Evolutionary conservation across 2,329 filamentous ascomycete species (phyloP).

Genomic region (Akanthomyces uredinophilus): DNA sequence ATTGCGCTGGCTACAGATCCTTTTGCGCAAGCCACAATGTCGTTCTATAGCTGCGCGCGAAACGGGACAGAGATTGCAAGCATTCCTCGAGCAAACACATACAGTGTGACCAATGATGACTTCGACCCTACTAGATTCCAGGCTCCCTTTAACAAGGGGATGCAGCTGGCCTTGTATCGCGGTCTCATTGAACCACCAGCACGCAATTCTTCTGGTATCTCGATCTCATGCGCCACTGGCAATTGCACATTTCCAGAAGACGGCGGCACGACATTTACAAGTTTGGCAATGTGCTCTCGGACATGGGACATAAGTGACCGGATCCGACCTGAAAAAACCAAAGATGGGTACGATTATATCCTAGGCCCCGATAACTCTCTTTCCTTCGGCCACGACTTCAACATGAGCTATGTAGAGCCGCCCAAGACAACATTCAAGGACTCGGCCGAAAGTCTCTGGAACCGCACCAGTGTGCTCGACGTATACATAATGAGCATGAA

Average conservation of each 20-base stretch:
- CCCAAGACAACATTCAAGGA: not conserved
- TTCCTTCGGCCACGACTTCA: not conserved
- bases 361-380: not conserved
- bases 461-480: constrained; percentile 1
- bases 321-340: not conserved
- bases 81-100: constrained; percentile 7
- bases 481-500: not conserved
- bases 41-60: not conserved
- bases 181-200: not conserved
- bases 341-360: not conserved
- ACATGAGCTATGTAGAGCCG: not conserved
- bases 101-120: not conserved
- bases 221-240: not conserved
- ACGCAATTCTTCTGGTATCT: not conserved
- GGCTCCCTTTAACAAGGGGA: not conserved
- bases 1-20: not conserved
- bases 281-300: not conserved
- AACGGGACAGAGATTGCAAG: not conserved
- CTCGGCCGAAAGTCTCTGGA: not conserved
- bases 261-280: not conserved
- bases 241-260: constrained; percentile 10
- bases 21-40: constrained; percentile 9
- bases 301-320: constrained; percentile 7
- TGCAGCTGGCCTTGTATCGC: constrained; percentile 1
- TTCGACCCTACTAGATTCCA: not conserved